phyloP scores from a whole-genome alignment of 495 filamentous ascomycete species.

The Pseudevernia furfuracea region DNA sequence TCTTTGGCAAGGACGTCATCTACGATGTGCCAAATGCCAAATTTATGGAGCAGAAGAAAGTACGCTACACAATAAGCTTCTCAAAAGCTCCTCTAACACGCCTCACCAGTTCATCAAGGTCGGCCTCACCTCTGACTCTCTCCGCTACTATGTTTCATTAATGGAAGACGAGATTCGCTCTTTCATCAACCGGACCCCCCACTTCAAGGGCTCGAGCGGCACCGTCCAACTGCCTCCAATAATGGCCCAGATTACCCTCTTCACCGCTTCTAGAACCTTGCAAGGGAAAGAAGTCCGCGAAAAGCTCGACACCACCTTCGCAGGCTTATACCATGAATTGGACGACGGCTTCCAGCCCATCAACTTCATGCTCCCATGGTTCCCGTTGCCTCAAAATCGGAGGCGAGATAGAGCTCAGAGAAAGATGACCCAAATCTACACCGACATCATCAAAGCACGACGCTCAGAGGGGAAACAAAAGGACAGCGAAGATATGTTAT shows the following conservation, averaged over 20 bases:
- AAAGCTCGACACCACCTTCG: slow-evolving; percentile 65
- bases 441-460: slow-evolving; percentile 63
- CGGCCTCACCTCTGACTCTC: slow-evolving; percentile 66
- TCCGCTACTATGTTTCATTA: slow-evolving; percentile 68
- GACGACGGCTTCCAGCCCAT: slow-evolving; percentile 77
- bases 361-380: slow-evolving; percentile 83
- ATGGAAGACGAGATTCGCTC: slow-evolving; percentile 65
- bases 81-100: slow-evolving; percentile 1
- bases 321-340: slow-evolving; percentile 70
- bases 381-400: slow-evolving; percentile 73
- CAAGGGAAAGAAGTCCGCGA: slow-evolving; percentile 75
- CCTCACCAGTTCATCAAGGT: slow-evolving; percentile 67
- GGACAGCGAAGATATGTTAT: slow-evolving; percentile 64
- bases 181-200: slow-evolving; percentile 56
- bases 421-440: slow-evolving; percentile 69
- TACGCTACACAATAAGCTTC: slow-evolving; percentile 14
- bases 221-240: slow-evolving; percentile 54
- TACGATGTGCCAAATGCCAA: slow-evolving; percentile 84
- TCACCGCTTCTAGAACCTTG: slow-evolving; percentile 70
- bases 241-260: slow-evolving; percentile 81
- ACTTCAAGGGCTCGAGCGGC: slow-evolving; percentile 62
- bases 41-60: slow-evolving; percentile 76
- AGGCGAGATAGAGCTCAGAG: slow-evolving; percentile 67
- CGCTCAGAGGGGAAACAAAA: slow-evolving; percentile 43
- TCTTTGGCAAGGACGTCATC: slow-evolving; percentile 78